Conservation (phyloP, 2,329 filamentous ascomycete genomes). For the Ophiocordyceps sinensis region DNA sequence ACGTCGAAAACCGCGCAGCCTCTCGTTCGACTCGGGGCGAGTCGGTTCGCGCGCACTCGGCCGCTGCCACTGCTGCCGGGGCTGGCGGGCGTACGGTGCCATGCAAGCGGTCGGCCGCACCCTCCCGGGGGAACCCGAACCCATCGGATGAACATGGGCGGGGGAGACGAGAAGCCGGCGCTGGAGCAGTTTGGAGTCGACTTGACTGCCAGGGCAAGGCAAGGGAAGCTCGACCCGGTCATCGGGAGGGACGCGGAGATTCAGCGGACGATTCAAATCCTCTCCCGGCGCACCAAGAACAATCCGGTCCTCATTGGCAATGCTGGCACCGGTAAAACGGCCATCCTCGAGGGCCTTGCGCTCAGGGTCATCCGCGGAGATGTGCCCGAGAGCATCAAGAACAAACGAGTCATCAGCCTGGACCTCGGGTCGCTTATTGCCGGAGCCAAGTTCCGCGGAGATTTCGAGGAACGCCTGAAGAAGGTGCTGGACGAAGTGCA, state of each 20-base stretch:
- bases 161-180: constrained; percentile 63
- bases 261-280: constrained; percentile 82
- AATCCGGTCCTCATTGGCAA: constrained; percentile 89
- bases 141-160: constrained; percentile 82
- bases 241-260: constrained; percentile 89
- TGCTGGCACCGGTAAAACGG: constrained; percentile 87
- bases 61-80: constrained; percentile 20
- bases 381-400: constrained; percentile 89
- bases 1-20: constrained; percentile 14
- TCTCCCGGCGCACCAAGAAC: constrained; percentile 89
- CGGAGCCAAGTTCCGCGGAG: constrained; percentile 86
- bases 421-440: constrained; percentile 90
- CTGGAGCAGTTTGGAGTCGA: constrained; percentile 87
- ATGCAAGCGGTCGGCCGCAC: constrained; percentile 63
- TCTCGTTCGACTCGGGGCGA: constrained; percentile 11
- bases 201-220: constrained; percentile 68
- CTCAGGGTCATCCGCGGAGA: constrained; percentile 83
- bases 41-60: constrained; percentile 9
- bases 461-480: constrained; percentile 91
- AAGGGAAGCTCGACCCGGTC: constrained; percentile 87
- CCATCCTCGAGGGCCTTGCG: constrained; percentile 79
- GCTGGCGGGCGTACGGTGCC: constrained; percentile 29
- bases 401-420: constrained; percentile 76
- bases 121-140: constrained; percentile 87
- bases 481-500: constrained; percentile 83